Evolutionary conservation across 257 asterid genomes (phyloP).

Genomic region (Rhazya stricta): DNA sequence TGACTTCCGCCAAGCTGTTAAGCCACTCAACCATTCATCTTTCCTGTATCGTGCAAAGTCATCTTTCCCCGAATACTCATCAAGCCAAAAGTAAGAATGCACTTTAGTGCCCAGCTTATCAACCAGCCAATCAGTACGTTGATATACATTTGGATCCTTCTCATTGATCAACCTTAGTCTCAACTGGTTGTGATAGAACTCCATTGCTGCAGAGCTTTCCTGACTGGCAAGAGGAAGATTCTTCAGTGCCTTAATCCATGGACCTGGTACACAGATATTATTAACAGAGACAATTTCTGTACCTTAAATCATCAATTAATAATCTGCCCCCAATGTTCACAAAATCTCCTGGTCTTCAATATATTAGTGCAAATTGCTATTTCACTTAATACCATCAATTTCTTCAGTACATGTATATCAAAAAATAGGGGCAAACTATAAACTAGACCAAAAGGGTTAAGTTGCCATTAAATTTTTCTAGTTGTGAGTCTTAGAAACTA

Average conservation of each 20-base stretch:
- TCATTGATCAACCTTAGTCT: conserved; percentile 70
- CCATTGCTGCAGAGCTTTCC: conserved; percentile 84
- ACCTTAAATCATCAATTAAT: neutral
- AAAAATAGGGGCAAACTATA: neutral
- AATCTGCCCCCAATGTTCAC: neutral
- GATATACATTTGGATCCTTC: conserved; percentile 48
- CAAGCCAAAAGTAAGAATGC: conserved; percentile 92
- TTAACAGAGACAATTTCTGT: neutral
- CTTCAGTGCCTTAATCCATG: conserved; percentile 57
- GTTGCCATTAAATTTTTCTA: neutral
- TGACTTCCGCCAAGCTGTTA: conserved; percentile 82
- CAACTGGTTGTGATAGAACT: conserved; percentile 79
- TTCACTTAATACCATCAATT: neutral
- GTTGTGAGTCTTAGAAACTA: neutral
- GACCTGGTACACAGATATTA: conserved; percentile 35
- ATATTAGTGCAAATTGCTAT: neutral
- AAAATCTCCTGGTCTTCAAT: neutral
- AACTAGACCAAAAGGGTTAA: neutral
- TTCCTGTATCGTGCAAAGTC: conserved; percentile 80
- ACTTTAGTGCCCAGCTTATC: conserved; percentile 76
- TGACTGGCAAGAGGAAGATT: conserved; percentile 80
- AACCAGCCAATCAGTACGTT: conserved; percentile 85
- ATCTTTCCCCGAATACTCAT: conserved; percentile 75
- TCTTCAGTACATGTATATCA: neutral
- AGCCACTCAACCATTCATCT: conserved; percentile 81